phyloP scores from a whole-genome alignment of 352 stramenopile species.

The Phytophthora nicotianae region DNA sequence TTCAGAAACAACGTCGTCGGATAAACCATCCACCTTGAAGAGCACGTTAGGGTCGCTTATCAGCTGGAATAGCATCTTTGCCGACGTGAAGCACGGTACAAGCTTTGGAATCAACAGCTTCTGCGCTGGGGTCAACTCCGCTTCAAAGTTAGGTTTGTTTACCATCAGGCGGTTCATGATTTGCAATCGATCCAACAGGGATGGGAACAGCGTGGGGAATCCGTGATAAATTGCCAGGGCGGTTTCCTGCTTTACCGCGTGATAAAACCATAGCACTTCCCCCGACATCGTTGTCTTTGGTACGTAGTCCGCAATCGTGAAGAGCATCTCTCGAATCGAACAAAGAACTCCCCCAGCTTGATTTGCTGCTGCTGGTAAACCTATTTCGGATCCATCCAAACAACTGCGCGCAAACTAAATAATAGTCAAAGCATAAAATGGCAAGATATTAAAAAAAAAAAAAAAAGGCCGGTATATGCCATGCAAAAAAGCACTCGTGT shows the following conservation, averaged over 20 bases:
- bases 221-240: conserved; percentile 79
- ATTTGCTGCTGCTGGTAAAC: conserved; percentile 41
- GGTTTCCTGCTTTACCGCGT: conserved; percentile 82
- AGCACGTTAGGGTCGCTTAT: conserved; percentile 56
- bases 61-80: conserved; percentile 86
- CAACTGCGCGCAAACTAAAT: conserved; percentile 75
- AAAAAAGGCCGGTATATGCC: too few species aligned
- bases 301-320: conserved; percentile 67
- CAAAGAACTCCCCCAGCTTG: conserved; percentile 51
- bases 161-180: conserved; percentile 84
- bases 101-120: conserved; percentile 83
- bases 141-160: conserved; percentile 28
- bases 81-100: conserved; percentile 79
- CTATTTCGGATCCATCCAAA: conserved; percentile 62
- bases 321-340: conserved; percentile 70
- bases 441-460: background rate
- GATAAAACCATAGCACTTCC: conserved; percentile 72
- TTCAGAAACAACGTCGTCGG: conserved; percentile 27
- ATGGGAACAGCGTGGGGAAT: conserved; percentile 83
- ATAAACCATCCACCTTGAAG: conserved; percentile 24
- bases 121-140: conserved; percentile 45
- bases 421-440: conserved; percentile 1
- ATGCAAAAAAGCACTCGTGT: background rate
- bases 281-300: conserved; percentile 29
- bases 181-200: conserved; percentile 72